Percentiles rank a stretch among this genome's conserved stretches.
Evolutionary conservation across 164 flowering plant species (phyloP).

Genomic region (Magnolia changhungtana): DNA sequence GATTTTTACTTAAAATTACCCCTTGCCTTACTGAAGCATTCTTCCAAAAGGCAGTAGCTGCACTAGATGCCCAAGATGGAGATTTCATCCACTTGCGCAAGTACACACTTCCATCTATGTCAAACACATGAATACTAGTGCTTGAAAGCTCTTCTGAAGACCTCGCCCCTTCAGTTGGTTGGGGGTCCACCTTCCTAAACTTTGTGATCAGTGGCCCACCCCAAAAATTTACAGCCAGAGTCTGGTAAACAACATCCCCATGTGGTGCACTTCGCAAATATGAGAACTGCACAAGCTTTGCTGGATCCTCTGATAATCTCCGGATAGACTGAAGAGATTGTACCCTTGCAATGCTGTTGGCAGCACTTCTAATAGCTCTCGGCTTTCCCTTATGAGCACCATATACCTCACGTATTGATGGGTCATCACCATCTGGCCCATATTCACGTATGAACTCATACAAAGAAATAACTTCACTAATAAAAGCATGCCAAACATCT

Average conservation of each 20-base stretch:
- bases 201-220: slow-evolving; percentile 69
- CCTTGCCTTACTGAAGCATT: slow-evolving; percentile 49
- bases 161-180: slow-evolving; percentile 16
- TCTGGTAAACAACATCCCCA: slow-evolving; percentile 76
- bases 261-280: slow-evolving; percentile 68
- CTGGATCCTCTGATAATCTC: slow-evolving; percentile 75
- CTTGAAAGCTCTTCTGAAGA: slow-evolving; percentile 34
- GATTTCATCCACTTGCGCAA: slow-evolving; percentile 83
- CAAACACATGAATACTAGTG: slow-evolving; percentile 44
- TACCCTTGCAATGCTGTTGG: slow-evolving; percentile 69
- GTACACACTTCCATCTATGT: slow-evolving; percentile 92
- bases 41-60: slow-evolving; percentile 76
- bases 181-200: slow-evolving; percentile 24
- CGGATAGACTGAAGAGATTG: slow-evolving; percentile 80
- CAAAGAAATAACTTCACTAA: slow-evolving; percentile 70
- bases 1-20: slow-evolving; percentile 66
- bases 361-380: slow-evolving; percentile 53
- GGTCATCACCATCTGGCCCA: slow-evolving; percentile 74
- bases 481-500: slow-evolving; percentile 90
- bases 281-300: slow-evolving; percentile 77
- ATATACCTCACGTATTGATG: slow-evolving; percentile 50
- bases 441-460: slow-evolving; percentile 68
- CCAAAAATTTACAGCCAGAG: slow-evolving; percentile 85
- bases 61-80: slow-evolving; percentile 72
- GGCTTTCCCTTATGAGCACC: slow-evolving; percentile 76